Evolutionary conservation across 345 rosid genomes (phyloP).

Genomic region (Bruguiera sexangula): DNA sequence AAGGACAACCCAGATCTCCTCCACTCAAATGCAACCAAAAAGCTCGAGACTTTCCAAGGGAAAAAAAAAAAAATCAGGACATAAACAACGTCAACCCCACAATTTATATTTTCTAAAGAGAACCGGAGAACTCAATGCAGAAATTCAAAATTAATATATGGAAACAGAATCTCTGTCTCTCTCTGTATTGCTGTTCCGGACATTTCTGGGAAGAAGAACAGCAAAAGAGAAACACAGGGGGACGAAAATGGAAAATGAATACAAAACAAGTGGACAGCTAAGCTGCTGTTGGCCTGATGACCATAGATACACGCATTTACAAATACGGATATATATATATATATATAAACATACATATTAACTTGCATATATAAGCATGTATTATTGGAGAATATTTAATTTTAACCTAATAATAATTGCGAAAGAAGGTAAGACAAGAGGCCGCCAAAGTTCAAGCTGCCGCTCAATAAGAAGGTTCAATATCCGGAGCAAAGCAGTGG

Average conservation of each 20-base stretch:
- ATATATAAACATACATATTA: background rate
- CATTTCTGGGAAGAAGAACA: constrained; percentile 26
- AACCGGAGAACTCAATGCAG: constrained; percentile 19
- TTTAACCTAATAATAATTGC: background rate
- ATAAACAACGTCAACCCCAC: background rate
- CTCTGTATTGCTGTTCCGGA: constrained; percentile 36
- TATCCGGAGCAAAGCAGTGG: background rate
- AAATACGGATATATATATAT: background rate
- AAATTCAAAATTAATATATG: constrained; percentile 11
- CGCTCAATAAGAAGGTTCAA: background rate
- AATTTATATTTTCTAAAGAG: background rate
- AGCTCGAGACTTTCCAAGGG: background rate
- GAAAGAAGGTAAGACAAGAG: background rate
- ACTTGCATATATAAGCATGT: background rate
- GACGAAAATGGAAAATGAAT: constrained; percentile 10
- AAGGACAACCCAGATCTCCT: constrained; percentile 30
- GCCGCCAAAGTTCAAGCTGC: constrained; percentile 36
- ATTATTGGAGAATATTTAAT: constrained; percentile 5
- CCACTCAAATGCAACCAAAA: constrained; percentile 6
- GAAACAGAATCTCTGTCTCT: constrained; percentile 25
- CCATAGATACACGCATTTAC: constrained; percentile 5
- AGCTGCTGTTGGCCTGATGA: constrained; percentile 28
- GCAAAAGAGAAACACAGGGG: background rate
- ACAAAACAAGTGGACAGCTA: constrained; percentile 76
- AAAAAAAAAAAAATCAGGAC: background rate